phyloP scores from a whole-genome alignment of 495 filamentous ascomycete genomes.

The Friedmanniomyces simplex region DNA sequence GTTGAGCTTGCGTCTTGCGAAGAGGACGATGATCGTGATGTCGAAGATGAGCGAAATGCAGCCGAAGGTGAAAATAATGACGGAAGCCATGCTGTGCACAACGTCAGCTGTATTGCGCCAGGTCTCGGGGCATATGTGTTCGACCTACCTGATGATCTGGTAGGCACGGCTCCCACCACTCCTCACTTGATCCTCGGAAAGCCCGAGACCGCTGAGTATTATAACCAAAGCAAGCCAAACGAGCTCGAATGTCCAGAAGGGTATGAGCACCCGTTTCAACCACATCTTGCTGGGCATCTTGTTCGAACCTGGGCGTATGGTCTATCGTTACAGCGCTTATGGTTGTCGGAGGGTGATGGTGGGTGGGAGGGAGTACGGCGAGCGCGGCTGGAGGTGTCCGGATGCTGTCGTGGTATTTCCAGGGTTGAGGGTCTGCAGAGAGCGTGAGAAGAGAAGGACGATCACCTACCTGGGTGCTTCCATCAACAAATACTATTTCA shows the following conservation, averaged over 20 bases:
- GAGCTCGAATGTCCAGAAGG: constrained; percentile 30
- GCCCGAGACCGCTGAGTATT: constrained; percentile 4
- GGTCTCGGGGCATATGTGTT: not conserved
- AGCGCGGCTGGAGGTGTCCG: too few relatives aligned
- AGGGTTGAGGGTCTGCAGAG: too few relatives aligned
- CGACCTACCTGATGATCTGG: not conserved
- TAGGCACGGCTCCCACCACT: not conserved
- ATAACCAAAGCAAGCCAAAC: constrained; percentile 17
- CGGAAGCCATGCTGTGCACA: not conserved
- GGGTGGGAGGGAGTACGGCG: too few relatives aligned
- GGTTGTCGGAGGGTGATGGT: too few relatives aligned
- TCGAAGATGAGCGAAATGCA: constrained; percentile 21
- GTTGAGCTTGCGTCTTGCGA: constrained; percentile 23
- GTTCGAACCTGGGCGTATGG: not conserved
- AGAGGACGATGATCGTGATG: constrained; percentile 27
- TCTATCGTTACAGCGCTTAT: too few relatives aligned
- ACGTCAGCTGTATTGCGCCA: not conserved
- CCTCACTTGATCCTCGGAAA: too few relatives aligned
- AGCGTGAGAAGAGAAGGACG: not conserved
- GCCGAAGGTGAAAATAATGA: constrained; percentile 14
- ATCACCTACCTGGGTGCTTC: not conserved
- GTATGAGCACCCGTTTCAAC: constrained; percentile 30
- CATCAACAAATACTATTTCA: not conserved
- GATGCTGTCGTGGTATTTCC: too few relatives aligned
- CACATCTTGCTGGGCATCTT: constrained; percentile 19